Base-by-base conservation (phyloP, 2,329 filamentous ascomycete genomes). In the Ceratocystis harringtonii region DNA sequence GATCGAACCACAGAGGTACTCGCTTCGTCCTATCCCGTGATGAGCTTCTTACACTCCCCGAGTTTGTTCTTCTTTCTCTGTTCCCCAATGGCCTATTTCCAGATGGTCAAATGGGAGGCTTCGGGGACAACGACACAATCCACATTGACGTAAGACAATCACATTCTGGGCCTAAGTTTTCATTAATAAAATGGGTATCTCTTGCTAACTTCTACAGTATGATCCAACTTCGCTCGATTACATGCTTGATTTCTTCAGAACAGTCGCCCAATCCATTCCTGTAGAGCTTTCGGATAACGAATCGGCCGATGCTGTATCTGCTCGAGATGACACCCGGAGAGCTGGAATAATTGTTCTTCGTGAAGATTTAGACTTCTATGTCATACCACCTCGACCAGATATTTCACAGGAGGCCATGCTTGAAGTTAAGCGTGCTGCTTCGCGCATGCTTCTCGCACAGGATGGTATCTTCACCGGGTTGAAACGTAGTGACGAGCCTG, bases 81-180 rank as follows among this genome's bases (percentile, higher is more conserved):
- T 99, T 99, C 72, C 94, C 94, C 48, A 99, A 99, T 74, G 94
- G 94, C n/a, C 82, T 99, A 28, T 91, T 99, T 68, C 94, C 94
- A 4, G 94, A 99, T 75, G 92, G 92, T 17, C 92, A 97, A 73
- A 89, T 95, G 85, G 94, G 90, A 73, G 88, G 89, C 63, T 95
- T 92, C 74, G 84, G 91, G 69, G 94, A 97, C 71, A 89, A 89
- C 70, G 92, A 97, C 75, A 89, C 95, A 68, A 95, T 97, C 71
- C 91, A 94, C 75, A 92, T 99, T 73, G 94, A 99, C 81, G 94
- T 99, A 81, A 80, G 90, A 85, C 75, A 72, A 70, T 62, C 15
- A 19, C n/a, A 19, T 57, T 8, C 7, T 43, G 19, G 43, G 28
- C 65, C 41, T 44, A 3, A 5, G 15, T 17, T 22, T 6, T 2